Base-by-base conservation (phyloP, 805 yeast species). In the Yamadazyma nakazawae region DNA sequence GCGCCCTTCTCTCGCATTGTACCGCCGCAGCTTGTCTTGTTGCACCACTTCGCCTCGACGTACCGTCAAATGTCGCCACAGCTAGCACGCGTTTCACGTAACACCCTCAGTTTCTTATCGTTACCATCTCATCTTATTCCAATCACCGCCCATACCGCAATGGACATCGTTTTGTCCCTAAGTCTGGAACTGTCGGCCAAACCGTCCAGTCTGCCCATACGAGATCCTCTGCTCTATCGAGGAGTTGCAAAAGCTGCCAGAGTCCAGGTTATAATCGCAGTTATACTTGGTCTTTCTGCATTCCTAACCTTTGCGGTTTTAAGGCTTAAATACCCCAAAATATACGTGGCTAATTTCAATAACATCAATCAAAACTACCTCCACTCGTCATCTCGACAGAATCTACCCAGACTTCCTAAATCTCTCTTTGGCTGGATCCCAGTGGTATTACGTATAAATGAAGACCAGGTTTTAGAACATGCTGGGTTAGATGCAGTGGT, bases 401-500 rank as follows among this genome's bases (percentile, higher is more conserved):
- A 74, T 26, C 73, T 86, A 9, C 96, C 94, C 2, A 58, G 63
- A 28, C 68, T 88, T 16, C 82, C 87, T 5, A 63, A 62, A 34
- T 74, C 88, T 2, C 61, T 86, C 11, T 85, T 90, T 56, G 90
- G 91, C 2, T 92, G 98, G 97, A 73, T 91, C 8, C 78, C 82
- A 0, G 78, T 81, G 0, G 67, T 92, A 12, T 79, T 78, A 59
- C 64, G 64, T 11, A 81, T 91, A 16, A 72, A 76, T 21, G 98
- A 92, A 55, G 74, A 78, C 13, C 90, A 89, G 48, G 78, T 94
- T 2, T 73, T 92, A 42, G 92, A 89, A 50, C 85, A 84, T 58
- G 96, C 97, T 2, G 99, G 99, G 0, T 67, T 92, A 37, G 99
- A 92, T 67, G 97, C 97, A 0, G 90, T 79, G 66, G 98, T 94